A percentile compares a stretch with the other conserved stretches of the same genome.
These are phyloP conservation scores for Backusella luteola DNA, from an alignment of 192 early-diverging fungal species.

Conservation along the genomic window DNA sequence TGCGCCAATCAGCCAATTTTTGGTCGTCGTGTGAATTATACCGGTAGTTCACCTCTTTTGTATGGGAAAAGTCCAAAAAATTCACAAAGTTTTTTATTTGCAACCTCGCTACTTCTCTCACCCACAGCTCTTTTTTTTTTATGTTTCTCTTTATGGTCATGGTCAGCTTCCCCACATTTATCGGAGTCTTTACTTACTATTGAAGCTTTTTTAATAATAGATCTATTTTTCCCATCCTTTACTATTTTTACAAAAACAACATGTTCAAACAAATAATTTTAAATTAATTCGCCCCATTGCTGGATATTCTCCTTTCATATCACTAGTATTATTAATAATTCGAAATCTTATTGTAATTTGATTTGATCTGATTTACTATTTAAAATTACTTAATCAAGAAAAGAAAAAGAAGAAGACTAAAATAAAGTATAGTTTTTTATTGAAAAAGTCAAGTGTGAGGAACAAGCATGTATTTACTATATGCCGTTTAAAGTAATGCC, in stretches of 20 bases:
- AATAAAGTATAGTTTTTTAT: background rate
- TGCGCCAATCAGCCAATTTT: background rate
- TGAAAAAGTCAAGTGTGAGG: background rate
- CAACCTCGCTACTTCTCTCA: background rate
- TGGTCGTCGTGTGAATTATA: background rate
- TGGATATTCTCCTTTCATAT: background rate
- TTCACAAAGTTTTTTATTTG: slow-evolving; percentile 1
- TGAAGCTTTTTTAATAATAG: slow-evolving; percentile 6
- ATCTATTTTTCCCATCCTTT: slow-evolving; percentile 9
- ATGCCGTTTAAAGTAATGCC: background rate
- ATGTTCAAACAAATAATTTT: background rate
- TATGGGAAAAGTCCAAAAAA: slow-evolving; percentile 3
- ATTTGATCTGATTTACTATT: background rate
- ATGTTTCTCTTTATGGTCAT: background rate
- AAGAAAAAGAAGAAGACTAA: background rate
- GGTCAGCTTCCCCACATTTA: background rate
- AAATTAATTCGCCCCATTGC: background rate
- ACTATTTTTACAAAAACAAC: slow-evolving; percentile 2
- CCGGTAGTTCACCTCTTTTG: background rate
- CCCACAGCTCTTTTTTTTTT: background rate
- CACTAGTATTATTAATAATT: background rate
- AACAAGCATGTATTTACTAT: background rate
- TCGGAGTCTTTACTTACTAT: background rate
- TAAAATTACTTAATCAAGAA: background rate
- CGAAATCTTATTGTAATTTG: background rate